Evolutionary conservation across 75 land plant genomes (phyloP), one percentile per base, ranked within the genome.

Genomic region (Sequoia sempervirens): DNA sequence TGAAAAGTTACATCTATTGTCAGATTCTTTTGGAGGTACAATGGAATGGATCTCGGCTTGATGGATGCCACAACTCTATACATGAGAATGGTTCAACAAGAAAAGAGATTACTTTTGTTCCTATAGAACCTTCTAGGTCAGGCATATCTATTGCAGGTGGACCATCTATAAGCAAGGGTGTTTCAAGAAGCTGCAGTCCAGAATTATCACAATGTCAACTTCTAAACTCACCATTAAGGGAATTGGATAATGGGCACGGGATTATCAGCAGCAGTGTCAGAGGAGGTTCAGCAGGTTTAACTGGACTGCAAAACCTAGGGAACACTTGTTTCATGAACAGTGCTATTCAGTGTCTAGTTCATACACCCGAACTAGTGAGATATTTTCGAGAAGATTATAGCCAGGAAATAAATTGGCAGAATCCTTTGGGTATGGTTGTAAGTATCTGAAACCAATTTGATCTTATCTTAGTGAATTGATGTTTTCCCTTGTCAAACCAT

Each of bases 291-390:
- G 72, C 68, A 69, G 98, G 98, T 61, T 81, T 96, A 13, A 92
- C 91, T 79, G 98, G 98, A 38, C 84, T 96, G 83, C 84, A 89
- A 82, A 96, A 96, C 80, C 93, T 96, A 64, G 96, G 98, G 78
- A 96, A 96, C 47, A 94, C 97, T 46, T 95, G 97, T 78, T 95
- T 95, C 80, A 95, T 95, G 97, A 95, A 95, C 83, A 95, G 98
- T 84, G 98, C 98, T 36, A 89, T 96, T 40, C 98, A 96, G 58
- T 96, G 96, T 74, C 92, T 96, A 79, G 98, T 92, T 36, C 98
- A 96, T 86, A 96, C 98, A 69, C 96, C 98, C 37, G 92, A 94
- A 73, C 88, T 96, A 56, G 93, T 94, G 40, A 88, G 89, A 82
- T 96, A 91, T 78, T 96, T 96, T 82, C 87, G 90, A 12, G 95